A percentile compares a stretch with the other conserved stretches of the same genome.
These are phyloP conservation scores for Neckera pumila DNA, from an alignment of 225 moss, liverwort and hornwort species.

Conservation along the genomic window DNA sequence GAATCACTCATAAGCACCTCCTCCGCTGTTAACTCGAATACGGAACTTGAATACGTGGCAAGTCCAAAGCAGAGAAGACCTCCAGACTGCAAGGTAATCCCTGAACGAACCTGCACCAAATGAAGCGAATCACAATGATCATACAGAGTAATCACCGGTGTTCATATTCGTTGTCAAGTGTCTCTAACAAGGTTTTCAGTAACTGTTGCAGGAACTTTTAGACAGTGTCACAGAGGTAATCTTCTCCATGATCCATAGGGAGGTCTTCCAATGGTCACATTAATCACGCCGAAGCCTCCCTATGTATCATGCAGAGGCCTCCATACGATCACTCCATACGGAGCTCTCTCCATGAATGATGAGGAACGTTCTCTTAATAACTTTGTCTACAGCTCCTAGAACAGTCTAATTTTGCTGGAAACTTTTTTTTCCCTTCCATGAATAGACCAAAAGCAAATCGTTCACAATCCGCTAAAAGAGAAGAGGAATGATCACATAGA, in stretches of 20 bases:
- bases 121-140: background rate
- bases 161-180: background rate
- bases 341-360: background rate
- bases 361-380: background rate
- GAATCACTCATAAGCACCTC: slow-evolving; percentile 68
- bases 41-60: slow-evolving; percentile 59
- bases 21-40: slow-evolving; percentile 90
- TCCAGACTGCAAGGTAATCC: slow-evolving; percentile 53
- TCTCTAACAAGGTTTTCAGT: background rate
- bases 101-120: slow-evolving; percentile 67
- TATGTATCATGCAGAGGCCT: background rate
- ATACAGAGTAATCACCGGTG: background rate
- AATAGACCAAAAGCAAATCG: background rate
- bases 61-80: slow-evolving; percentile 82
- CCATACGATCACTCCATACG: background rate
- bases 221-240: background rate
- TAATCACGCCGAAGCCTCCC: background rate
- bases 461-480: background rate
- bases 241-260: background rate
- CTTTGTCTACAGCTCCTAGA: background rate
- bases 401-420: background rate
- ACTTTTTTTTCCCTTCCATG: background rate
- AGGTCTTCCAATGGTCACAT: background rate
- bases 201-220: background rate
- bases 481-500: background rate